phyloP scores from a whole-genome alignment of 805 yeast species.

The Debaryomyces maramus region DNA sequence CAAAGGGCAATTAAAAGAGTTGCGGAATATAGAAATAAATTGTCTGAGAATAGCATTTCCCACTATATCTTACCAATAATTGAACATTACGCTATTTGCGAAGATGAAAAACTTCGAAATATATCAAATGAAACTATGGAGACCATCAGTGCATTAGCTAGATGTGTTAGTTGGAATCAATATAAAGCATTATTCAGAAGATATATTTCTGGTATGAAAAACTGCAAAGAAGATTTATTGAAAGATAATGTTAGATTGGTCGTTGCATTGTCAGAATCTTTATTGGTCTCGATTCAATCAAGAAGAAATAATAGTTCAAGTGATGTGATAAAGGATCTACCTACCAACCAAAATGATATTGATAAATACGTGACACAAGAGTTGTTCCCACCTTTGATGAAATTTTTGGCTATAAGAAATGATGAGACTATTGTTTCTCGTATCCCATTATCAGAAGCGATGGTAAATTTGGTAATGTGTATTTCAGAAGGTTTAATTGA shows the following conservation, averaged over 20 bases:
- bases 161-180: constrained; percentile 73
- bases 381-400: constrained; percentile 60
- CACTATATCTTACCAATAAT: constrained; percentile 83
- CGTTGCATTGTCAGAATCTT: constrained; percentile 55
- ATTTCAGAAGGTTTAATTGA: constrained; percentile 57
- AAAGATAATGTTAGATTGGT: constrained; percentile 61
- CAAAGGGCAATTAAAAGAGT: constrained; percentile 77
- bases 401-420: constrained; percentile 60
- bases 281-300: constrained; percentile 33
- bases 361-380: constrained; percentile 51
- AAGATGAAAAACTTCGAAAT: constrained; percentile 57
- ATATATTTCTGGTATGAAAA: constrained; percentile 51
- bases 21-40: constrained; percentile 43
- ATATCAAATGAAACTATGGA: constrained; percentile 65
- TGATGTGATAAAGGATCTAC: constrained; percentile 27
- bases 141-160: constrained; percentile 59
- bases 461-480: constrained; percentile 64
- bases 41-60: constrained; percentile 61
- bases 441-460: constrained; percentile 78
- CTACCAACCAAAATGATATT: constrained; percentile 23
- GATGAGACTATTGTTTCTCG: constrained; percentile 77
- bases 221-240: constrained; percentile 40
- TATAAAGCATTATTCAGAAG: constrained; percentile 72
- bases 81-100: constrained; percentile 70
- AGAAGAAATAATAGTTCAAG: constrained; percentile 10